A percentile compares a stretch with the other conserved stretches of the same genome.
Evolutionary conservation across 495 filamentous ascomycete genomes (phyloP).

Genomic region (Clavariopsis aquatica): DNA sequence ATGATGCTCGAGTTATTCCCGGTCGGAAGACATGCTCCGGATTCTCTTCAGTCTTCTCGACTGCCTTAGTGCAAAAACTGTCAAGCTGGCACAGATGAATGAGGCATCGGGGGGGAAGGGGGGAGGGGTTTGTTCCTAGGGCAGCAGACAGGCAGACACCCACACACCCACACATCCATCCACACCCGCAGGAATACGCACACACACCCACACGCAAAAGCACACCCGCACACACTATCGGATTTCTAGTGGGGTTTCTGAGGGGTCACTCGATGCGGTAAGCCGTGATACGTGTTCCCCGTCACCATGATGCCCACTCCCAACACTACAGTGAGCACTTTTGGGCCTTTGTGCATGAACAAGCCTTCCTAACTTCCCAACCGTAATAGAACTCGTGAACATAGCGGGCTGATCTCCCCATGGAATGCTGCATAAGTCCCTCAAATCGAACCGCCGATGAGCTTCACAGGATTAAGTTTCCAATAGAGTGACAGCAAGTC

Average conservation of each 20-base stretch:
- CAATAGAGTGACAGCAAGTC: constrained; percentile 11
- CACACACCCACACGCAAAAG: neutral
- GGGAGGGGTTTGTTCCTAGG: too few relatives aligned
- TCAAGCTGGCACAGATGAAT: too few relatives aligned
- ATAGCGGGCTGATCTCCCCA: neutral
- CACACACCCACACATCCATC: too few relatives aligned
- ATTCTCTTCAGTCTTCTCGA: neutral
- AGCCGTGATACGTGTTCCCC: neutral
- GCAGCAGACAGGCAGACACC: neutral
- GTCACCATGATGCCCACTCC: neutral
- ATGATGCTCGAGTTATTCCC: neutral
- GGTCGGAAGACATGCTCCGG: neutral
- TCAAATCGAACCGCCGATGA: neutral
- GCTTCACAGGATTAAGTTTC: constrained; percentile 19
- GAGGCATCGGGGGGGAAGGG: too few relatives aligned
- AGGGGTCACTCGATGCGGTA: neutral
- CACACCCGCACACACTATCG: neutral
- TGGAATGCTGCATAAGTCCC: neutral
- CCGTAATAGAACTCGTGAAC: neutral
- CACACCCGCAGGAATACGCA: neutral
- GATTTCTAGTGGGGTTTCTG: neutral
- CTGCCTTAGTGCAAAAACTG: neutral
- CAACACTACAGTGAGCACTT: neutral
- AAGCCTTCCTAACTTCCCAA: neutral
- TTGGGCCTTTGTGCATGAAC: neutral